These are phyloP conservation scores for Auxenochlorella pyrenoidosa DNA, from an alignment of 139 green algal species.

Conservation along the genomic window DNA sequence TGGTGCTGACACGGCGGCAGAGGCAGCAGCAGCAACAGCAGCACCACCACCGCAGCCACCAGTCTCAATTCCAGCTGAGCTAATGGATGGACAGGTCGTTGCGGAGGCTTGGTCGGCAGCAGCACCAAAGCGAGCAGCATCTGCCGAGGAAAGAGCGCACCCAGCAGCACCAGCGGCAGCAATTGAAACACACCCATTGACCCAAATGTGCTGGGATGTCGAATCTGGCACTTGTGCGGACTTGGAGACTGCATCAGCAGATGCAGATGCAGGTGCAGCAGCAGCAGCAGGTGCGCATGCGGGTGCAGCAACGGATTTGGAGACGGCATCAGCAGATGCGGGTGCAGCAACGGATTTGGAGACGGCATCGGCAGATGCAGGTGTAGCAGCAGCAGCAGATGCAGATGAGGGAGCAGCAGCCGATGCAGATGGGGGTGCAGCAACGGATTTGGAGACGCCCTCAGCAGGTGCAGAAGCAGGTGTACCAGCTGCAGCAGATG, in stretches of 20 bases:
- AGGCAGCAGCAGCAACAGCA: not conserved
- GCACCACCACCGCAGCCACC: no score
- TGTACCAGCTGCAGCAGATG: no score
- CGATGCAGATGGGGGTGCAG: no score
- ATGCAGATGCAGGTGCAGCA: not conserved
- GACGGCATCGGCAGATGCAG: not conserved
- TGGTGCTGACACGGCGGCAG: not conserved
- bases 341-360: no score
- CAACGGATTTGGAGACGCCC: not conserved
- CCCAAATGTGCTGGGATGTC: no score
- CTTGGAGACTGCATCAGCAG: not conserved
- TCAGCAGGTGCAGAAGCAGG: not conserved
- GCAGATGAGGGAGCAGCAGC: not conserved
- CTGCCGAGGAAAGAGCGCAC: no score
- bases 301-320: not conserved
- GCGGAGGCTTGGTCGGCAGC: not conserved
- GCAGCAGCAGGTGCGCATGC: not conserved
- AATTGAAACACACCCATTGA: no score
- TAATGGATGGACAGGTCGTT: not conserved
- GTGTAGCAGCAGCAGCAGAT: no score
- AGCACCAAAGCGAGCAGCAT: not conserved
- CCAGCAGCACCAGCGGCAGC: not conserved
- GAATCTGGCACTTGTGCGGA: no score
- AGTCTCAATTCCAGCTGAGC: not conserved
- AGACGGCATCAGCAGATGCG: not conserved